Percentiles rank a stretch among this genome's conserved stretches.
Conservation (phyloP, 495 filamentous ascomycete species). For the Aspergillus panamensis region DNA sequence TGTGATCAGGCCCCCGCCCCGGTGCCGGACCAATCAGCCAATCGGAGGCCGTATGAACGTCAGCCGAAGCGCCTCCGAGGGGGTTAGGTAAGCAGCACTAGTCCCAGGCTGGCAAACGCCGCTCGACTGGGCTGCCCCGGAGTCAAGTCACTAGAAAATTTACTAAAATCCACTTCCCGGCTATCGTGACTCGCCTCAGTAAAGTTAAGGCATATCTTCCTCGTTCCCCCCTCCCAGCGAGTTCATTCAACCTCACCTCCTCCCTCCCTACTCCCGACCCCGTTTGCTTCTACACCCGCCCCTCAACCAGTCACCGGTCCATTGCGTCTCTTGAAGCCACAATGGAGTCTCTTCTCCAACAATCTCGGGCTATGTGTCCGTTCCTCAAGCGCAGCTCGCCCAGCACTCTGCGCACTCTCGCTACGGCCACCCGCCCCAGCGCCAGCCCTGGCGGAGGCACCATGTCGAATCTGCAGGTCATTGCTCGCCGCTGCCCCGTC, state of each 20-base stretch:
- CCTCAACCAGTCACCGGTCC: neutral
- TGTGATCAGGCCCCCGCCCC: too few species aligned
- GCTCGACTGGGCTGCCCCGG: slow-evolving; percentile 1
- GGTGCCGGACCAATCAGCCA: neutral
- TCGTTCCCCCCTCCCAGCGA: neutral
- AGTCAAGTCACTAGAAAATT: neutral
- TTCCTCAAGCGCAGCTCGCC: slow-evolving; percentile 94
- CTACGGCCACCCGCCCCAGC: slow-evolving; percentile 68
- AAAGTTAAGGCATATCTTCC: slow-evolving; percentile 11
- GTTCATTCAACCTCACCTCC: slow-evolving; percentile 3
- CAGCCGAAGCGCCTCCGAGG: slow-evolving; percentile 8
- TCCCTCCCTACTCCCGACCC: slow-evolving; percentile 12
- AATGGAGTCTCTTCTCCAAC: slow-evolving; percentile 93
- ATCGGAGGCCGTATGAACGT: slow-evolving; percentile 7
- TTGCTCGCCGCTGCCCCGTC: slow-evolving; percentile 92
- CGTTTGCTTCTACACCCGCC: neutral
- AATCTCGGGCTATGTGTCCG: slow-evolving; percentile 92
- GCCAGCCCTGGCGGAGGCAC: slow-evolving; percentile 77
- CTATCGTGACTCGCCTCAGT: slow-evolving; percentile 4
- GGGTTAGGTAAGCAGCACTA: slow-evolving; percentile 6
- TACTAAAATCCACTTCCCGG: slow-evolving; percentile 6
- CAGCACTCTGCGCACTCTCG: slow-evolving; percentile 81
- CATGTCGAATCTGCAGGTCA: slow-evolving; percentile 94
- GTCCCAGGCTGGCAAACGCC: neutral
- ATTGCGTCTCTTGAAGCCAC: slow-evolving; percentile 10